Conservation (phyloP, 2,329 filamentous ascomycete genomes). For the Chaetomium strumarium region DNA sequence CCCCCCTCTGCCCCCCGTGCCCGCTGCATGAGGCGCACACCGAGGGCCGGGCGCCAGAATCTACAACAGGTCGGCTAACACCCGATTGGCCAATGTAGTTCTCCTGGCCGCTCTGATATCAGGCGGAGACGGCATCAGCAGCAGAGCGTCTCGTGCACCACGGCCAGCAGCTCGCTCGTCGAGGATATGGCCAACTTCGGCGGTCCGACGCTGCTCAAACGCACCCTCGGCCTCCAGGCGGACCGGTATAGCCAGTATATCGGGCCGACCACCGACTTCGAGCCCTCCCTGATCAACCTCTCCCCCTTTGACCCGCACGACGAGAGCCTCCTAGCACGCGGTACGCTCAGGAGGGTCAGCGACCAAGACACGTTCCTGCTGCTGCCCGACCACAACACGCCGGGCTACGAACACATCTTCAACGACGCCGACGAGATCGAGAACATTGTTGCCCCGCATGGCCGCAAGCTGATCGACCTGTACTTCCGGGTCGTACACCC, state of each 20-base stretch:
- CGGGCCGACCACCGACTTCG: slow-evolving; percentile 75
- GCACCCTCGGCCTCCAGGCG: slow-evolving; percentile 68
- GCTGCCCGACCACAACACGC: slow-evolving; percentile 67
- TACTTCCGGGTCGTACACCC: slow-evolving; percentile 80
- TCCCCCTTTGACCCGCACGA: slow-evolving; percentile 76
- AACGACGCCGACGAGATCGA: slow-evolving; percentile 66
- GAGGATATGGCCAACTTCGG: slow-evolving; percentile 68
- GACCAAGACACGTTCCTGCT: slow-evolving; percentile 74
- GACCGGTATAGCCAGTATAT: slow-evolving; percentile 80
- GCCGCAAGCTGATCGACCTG: slow-evolving; percentile 68
- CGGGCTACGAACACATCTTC: slow-evolving; percentile 63
- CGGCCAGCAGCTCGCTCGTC: slow-evolving; percentile 56
- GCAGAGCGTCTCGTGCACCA: slow-evolving; percentile 55
- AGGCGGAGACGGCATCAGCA: slow-evolving; percentile 48
- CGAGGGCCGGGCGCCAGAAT: slow-evolving; percentile 21
- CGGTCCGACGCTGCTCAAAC: slow-evolving; percentile 58
- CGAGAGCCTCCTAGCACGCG: slow-evolving; percentile 66
- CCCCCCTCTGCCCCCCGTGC: slow-evolving; percentile 1
- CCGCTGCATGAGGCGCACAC: slow-evolving; percentile 5
- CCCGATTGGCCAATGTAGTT: slow-evolving; percentile 48
- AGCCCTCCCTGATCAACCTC: slow-evolving; percentile 75
- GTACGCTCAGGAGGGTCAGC: slow-evolving; percentile 68
- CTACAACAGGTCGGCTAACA: slow-evolving; percentile 36
- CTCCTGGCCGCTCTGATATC: slow-evolving; percentile 50
- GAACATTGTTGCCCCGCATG: slow-evolving; percentile 67